Evolutionary conservation across 2,329 filamentous ascomycete genomes (phyloP).

Genomic region (Diplodia mutila): DNA sequence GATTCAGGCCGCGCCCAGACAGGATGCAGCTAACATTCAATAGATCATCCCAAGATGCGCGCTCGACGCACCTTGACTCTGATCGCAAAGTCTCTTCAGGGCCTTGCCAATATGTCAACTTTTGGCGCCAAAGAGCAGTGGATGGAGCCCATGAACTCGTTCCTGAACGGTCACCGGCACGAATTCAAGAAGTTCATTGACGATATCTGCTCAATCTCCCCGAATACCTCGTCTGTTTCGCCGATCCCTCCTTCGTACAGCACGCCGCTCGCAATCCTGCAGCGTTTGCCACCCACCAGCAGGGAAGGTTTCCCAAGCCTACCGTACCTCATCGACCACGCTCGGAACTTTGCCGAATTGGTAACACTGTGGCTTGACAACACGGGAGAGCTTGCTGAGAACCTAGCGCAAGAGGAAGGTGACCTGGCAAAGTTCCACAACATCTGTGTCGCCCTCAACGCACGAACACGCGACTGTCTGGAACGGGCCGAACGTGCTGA

Average conservation of each 20-base stretch:
- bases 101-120: slow-evolving; percentile 84
- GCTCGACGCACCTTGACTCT: slow-evolving; percentile 88
- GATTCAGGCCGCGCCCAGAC: not conserved
- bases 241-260: slow-evolving; percentile 83
- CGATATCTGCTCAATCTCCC: slow-evolving; percentile 78
- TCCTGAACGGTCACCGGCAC: slow-evolving; percentile 73
- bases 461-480: slow-evolving; percentile 55
- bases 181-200: slow-evolving; percentile 89
- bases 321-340: slow-evolving; percentile 89
- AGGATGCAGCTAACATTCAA: slow-evolving; percentile 30
- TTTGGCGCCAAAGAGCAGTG: slow-evolving; percentile 96
- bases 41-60: slow-evolving; percentile 78
- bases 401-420: slow-evolving; percentile 46
- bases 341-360: slow-evolving; percentile 80
- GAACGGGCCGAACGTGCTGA: slow-evolving; percentile 57
- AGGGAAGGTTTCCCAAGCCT: slow-evolving; percentile 92
- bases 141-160: slow-evolving; percentile 98
- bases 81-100: slow-evolving; percentile 90
- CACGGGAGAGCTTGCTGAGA: slow-evolving; percentile 41
- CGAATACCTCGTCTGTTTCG: slow-evolving; percentile 61
- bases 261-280: slow-evolving; percentile 87
- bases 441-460: slow-evolving; percentile 51
- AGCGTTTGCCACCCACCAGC: slow-evolving; percentile 76
- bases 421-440: slow-evolving; percentile 55
- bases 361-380: slow-evolving; percentile 78